Conservation (phyloP, 306 rosid genomes). For the Elaeagnus macrophylla region DNA sequence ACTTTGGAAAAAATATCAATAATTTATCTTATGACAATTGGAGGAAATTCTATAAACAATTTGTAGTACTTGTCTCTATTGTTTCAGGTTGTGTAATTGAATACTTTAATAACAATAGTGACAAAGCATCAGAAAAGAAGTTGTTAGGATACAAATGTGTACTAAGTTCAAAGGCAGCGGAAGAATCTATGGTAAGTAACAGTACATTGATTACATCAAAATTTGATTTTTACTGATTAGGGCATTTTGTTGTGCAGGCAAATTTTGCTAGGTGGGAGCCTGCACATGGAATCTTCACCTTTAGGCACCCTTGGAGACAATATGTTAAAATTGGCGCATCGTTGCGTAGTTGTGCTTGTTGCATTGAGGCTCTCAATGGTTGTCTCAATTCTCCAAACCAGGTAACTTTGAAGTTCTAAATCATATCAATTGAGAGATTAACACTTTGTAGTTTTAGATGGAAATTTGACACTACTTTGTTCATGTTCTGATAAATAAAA, state of each 20-base stretch:
- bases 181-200: slow-evolving; percentile 54
- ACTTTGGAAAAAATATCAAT: background rate
- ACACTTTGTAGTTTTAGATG: background rate
- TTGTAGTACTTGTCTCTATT: background rate
- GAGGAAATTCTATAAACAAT: no score
- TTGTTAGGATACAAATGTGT: slow-evolving; percentile 59
- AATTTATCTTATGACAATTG: no score
- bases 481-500: background rate
- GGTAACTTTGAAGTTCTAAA: slow-evolving; percentile 27
- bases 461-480: background rate
- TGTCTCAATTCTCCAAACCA: slow-evolving; percentile 45
- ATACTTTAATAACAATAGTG: slow-evolving; percentile 28
- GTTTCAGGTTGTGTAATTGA: slow-evolving; percentile 48
- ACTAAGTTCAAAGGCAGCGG: slow-evolving; percentile 50
- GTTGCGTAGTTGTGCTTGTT: slow-evolving; percentile 66
- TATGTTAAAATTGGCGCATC: slow-evolving; percentile 64
- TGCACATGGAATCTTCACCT: slow-evolving; percentile 64
- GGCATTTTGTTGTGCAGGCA: slow-evolving; percentile 35
- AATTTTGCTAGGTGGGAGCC: slow-evolving; percentile 93
- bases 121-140: slow-evolving; percentile 25
- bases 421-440: background rate
- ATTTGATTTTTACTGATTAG: background rate
- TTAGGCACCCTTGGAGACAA: slow-evolving; percentile 80
- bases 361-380: slow-evolving; percentile 70
- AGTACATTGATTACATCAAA: background rate